Conservation (phyloP, 2,329 filamentous ascomycete genomes). For the Trichophaea hybrida region DNA sequence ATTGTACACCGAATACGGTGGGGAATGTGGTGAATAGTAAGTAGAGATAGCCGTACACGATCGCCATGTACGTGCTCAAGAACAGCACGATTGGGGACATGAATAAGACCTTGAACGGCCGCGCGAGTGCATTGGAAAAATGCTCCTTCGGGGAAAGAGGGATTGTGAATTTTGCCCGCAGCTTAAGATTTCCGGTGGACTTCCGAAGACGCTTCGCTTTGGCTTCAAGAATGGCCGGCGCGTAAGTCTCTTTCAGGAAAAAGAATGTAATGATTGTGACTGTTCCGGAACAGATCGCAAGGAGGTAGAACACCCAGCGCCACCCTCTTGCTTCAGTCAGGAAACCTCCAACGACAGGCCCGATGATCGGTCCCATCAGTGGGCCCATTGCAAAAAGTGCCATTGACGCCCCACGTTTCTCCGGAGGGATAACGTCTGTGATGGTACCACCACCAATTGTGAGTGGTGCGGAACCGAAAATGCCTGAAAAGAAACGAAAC, state of each 20-base stretch:
- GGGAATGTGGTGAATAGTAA: conserved; percentile 43
- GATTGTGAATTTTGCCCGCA: conserved; percentile 43
- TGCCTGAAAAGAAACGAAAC: conserved; percentile 48
- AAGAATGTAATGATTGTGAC: conserved; percentile 32
- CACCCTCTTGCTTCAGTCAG: conserved; percentile 35
- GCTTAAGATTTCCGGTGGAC: conserved; percentile 38
- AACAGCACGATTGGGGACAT: conserved; percentile 39
- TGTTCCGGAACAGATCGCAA: conserved; percentile 32
- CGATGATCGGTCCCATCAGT: conserved; percentile 37
- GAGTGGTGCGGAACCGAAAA: conserved; percentile 47
- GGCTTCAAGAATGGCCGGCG: conserved; percentile 35
- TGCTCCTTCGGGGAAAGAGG: conserved; percentile 30
- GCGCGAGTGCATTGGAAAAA: conserved; percentile 32
- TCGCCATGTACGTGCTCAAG: conserved; percentile 41
- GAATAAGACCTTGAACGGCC: conserved; percentile 36
- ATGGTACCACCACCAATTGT: conserved; percentile 54
- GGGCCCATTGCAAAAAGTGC: conserved; percentile 36
- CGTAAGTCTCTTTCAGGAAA: conserved; percentile 38
- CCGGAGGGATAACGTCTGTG: conserved; percentile 46
- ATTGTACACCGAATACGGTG: conserved; percentile 38
- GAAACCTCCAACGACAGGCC: conserved; percentile 37
- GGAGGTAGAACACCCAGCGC: conserved; percentile 40
- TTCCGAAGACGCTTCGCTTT: conserved; percentile 35
- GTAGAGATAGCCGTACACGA: conserved; percentile 45
- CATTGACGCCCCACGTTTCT: conserved; percentile 46